Conservation (phyloP, 2,329 filamentous ascomycete genomes). For the Diplodia mutila region DNA sequence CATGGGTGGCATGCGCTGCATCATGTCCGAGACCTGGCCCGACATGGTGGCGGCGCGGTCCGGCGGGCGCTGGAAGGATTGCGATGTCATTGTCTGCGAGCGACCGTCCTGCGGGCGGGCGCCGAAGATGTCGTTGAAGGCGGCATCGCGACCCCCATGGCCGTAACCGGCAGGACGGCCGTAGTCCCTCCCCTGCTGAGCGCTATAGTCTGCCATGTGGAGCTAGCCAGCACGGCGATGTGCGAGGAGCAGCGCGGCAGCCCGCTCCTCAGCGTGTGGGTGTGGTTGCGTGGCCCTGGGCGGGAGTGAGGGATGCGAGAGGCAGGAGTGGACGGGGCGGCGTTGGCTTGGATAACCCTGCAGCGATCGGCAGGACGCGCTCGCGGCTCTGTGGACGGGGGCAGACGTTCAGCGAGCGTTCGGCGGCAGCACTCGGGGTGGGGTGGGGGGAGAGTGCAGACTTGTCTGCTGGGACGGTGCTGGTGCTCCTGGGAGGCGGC, state of each 20-base stretch:
- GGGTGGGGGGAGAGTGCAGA: background rate
- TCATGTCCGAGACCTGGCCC: constrained; percentile 51
- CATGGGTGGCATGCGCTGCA: constrained; percentile 68
- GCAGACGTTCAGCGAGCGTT: background rate
- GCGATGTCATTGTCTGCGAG: constrained; percentile 93
- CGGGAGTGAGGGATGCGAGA: constrained; percentile 21
- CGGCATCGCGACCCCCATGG: constrained; percentile 74
- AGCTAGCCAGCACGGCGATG: constrained; percentile 25
- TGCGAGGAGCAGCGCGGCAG: constrained; percentile 24
- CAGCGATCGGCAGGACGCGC: constrained; percentile 20
- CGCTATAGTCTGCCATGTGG: constrained; percentile 66
- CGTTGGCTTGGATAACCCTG: constrained; percentile 21
- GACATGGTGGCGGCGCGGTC: constrained; percentile 76
- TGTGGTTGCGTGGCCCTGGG: constrained; percentile 2
- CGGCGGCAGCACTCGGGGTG: background rate
- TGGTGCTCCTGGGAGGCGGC: constrained; percentile 20
- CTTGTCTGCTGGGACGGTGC: background rate
- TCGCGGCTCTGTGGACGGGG: constrained; percentile 9
- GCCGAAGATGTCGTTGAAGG: constrained; percentile 95
- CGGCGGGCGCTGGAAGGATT: constrained; percentile 63
- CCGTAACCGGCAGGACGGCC: constrained; percentile 56
- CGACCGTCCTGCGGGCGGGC: constrained; percentile 76
- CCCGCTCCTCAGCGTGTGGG: constrained; percentile 17
- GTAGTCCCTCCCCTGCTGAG: constrained; percentile 65
- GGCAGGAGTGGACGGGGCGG: constrained; percentile 21